A percentile compares a stretch with the other conserved stretches of the same genome.
These are phyloP conservation scores for Fulvia fulva DNA, from an alignment of 2,329 filamentous ascomycete genomes.

Conservation along the genomic window DNA sequence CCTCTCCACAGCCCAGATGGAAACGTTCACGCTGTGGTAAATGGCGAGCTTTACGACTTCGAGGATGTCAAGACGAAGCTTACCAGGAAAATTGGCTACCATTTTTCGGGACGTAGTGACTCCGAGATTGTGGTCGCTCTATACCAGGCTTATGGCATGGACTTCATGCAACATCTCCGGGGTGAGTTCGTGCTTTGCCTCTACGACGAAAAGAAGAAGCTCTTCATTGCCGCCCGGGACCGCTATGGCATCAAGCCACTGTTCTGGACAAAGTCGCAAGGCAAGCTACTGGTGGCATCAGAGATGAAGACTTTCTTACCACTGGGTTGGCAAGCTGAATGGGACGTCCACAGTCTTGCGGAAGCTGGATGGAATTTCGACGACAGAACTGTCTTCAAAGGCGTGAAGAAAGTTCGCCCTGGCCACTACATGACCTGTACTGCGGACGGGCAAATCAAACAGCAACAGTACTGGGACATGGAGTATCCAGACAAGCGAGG, in stretches of 20 bases:
- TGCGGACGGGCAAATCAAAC: conserved; percentile 36
- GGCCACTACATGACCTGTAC: conserved; percentile 44
- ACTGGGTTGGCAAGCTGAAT: conserved; percentile 50
- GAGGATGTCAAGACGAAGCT: conserved; percentile 43
- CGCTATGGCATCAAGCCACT: conserved; percentile 57
- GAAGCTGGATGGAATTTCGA: conserved; percentile 45
- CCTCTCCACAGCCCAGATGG: conserved; percentile 34
- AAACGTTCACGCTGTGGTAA: conserved; percentile 54
- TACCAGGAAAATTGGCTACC: conserved; percentile 35
- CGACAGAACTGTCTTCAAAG: conserved; percentile 49
- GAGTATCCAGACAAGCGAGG: conserved; percentile 48
- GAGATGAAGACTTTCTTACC: conserved; percentile 52
- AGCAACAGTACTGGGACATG: conserved; percentile 52
- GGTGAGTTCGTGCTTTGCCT: conserved; percentile 55
- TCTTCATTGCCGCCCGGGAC: conserved; percentile 50
- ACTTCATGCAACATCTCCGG: conserved; percentile 46
- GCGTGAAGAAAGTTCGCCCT: conserved; percentile 45
- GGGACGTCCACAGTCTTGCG: conserved; percentile 48
- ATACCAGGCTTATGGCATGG: conserved; percentile 48
- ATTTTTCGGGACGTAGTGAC: conserved; percentile 47
- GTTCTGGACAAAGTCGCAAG: conserved; percentile 45
- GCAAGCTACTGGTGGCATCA: conserved; percentile 46
- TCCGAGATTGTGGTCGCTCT: conserved; percentile 53
- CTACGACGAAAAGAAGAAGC: conserved; percentile 44
- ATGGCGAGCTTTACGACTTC: conserved; percentile 57